A percentile compares a stretch with the other conserved stretches of the same genome.
phyloP scores from a whole-genome alignment of 345 rosid genomes.

The Geranium rotundifolium region DNA sequence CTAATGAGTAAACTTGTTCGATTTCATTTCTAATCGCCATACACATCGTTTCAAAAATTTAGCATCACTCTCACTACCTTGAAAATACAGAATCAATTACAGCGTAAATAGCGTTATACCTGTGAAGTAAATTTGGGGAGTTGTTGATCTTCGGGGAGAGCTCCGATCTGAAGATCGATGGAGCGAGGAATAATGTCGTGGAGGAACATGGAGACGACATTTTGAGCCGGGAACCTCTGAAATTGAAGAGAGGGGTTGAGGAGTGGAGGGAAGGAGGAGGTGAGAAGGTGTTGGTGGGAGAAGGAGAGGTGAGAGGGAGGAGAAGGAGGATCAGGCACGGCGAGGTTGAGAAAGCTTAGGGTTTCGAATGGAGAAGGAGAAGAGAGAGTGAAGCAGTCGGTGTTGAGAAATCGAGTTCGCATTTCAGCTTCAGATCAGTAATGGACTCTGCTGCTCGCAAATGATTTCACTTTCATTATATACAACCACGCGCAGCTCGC shows the following conservation, averaged over 20 bases:
- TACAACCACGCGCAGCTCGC: too few species aligned
- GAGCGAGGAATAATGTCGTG: constrained; percentile 38
- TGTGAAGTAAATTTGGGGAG: constrained; percentile 5
- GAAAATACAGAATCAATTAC: too few species aligned
- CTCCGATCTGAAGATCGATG: constrained; percentile 22
- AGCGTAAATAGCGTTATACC: constrained; percentile 7
- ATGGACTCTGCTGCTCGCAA: background rate
- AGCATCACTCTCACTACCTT: background rate
- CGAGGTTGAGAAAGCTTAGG: constrained; percentile 53
- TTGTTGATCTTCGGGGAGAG: constrained; percentile 13
- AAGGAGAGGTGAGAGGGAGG: constrained; percentile 16
- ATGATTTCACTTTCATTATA: background rate
- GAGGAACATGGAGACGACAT: constrained; percentile 49
- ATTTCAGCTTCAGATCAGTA: constrained; percentile 14
- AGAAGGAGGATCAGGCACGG: constrained; percentile 34
- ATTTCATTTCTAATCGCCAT: background rate
- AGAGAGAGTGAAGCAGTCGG: constrained; percentile 34
- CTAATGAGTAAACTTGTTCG: too few species aligned
- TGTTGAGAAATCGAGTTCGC: constrained; percentile 68
- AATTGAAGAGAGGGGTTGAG: constrained; percentile 20
- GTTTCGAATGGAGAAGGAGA: constrained; percentile 27
- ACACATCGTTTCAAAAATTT: background rate
- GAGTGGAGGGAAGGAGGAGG: constrained; percentile 16
- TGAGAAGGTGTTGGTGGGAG: constrained; percentile 17
- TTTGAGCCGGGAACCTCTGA: constrained; percentile 30